These are phyloP conservation scores for Taphrina betulina DNA, from an alignment of 1,139 yeast genomes.

Conservation along the genomic window DNA sequence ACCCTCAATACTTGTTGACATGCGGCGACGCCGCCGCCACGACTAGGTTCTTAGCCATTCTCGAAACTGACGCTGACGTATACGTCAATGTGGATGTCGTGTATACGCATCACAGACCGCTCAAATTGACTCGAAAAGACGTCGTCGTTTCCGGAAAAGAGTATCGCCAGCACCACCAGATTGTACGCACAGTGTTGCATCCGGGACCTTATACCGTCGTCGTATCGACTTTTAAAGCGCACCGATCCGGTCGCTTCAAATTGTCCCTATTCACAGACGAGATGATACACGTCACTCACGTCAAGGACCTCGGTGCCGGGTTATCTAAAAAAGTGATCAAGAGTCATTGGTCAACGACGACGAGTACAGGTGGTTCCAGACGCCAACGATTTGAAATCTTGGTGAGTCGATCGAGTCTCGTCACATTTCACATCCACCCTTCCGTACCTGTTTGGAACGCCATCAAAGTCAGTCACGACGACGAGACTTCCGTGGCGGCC, in stretches of 20 bases:
- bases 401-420: background rate
- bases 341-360: slow-evolving; percentile 5
- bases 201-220: slow-evolving; percentile 36
- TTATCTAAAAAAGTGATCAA: background rate
- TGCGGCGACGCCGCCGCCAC: slow-evolving; percentile 37
- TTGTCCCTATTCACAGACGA: slow-evolving; percentile 17
- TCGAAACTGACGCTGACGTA: slow-evolving; percentile 45
- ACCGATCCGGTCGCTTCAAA: slow-evolving; percentile 31
- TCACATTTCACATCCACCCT: slow-evolving; percentile 3
- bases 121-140: slow-evolving; percentile 32
- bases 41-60: slow-evolving; percentile 36
- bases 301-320: background rate
- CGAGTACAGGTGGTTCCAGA: too few species aligned
- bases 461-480: too few species aligned
- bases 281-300: background rate
- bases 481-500: too few species aligned
- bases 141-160: slow-evolving; percentile 33
- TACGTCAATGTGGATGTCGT: background rate
- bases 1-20: slow-evolving; percentile 60
- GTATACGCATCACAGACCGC: background rate
- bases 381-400: background rate
- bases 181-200: slow-evolving; percentile 6
- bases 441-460: background rate
- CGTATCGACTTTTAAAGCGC: slow-evolving; percentile 33
- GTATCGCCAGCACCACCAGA: slow-evolving; percentile 32